These are phyloP conservation scores for Taiwanofungus camphoratus DNA, from an alignment of 1,284 basidiomycete species.

Conservation along the genomic window DNA sequence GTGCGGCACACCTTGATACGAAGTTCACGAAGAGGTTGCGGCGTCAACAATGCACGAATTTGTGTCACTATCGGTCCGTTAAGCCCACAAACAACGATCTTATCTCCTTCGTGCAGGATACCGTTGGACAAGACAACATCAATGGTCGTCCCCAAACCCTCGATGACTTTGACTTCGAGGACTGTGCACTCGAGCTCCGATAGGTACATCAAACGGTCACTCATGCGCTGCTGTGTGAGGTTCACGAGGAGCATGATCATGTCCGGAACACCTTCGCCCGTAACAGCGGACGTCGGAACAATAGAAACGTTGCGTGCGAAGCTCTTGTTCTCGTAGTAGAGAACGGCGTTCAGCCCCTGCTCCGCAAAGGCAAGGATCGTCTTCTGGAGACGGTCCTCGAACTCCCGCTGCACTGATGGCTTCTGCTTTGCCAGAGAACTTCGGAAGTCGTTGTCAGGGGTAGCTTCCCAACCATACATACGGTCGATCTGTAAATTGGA, in stretches of 20 bases:
- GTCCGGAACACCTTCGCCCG: constrained; percentile 99
- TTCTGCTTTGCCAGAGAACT: constrained; percentile 89
- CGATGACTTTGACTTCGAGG: constrained; percentile 98
- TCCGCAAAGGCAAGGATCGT: constrained; percentile 94
- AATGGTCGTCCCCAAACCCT: constrained; percentile 97
- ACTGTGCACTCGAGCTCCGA: constrained; percentile 99
- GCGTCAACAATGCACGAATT: constrained; percentile 90
- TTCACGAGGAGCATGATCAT: constrained; percentile 99
- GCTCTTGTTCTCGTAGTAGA: constrained; percentile 98
- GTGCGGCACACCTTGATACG: constrained; percentile 89
- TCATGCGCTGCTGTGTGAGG: constrained; percentile 98
- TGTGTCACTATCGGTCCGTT: constrained; percentile 98
- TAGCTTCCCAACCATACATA: constrained; percentile 93
- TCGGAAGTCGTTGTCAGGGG: constrained; percentile 88
- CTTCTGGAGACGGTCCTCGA: constrained; percentile 84
- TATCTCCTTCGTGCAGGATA: constrained; percentile 88
- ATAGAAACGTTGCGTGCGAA: constrained; percentile 93
- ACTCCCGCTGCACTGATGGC: constrained; percentile 83
- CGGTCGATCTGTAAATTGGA: constrained; percentile 83
- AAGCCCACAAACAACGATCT: constrained; percentile 94
- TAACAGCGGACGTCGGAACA: constrained; percentile 96
- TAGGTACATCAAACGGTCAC: constrained; percentile 95
- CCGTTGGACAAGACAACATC: constrained; percentile 98
- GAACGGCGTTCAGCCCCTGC: constrained; percentile 92
- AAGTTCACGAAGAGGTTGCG: constrained; percentile 93